These are phyloP conservation scores for Cladosporium austrohemisphaericum DNA, from an alignment of 2,329 filamentous ascomycete species.

Conservation along the genomic window DNA sequence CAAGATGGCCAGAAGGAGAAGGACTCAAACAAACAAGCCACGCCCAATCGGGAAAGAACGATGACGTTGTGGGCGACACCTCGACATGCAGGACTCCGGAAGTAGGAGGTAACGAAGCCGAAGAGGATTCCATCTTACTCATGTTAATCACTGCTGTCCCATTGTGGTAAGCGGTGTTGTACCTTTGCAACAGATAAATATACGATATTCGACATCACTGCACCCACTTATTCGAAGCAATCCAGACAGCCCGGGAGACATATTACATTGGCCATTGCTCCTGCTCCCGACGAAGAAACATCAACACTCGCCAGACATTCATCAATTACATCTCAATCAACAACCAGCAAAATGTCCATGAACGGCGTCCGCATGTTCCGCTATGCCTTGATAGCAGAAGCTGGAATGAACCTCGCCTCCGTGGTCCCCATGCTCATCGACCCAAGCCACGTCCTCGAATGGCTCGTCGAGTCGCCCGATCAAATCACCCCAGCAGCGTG, in stretches of 20 bases:
- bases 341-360: slow-evolving; percentile 9
- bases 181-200: too few species aligned
- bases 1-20: slow-evolving; percentile 4
- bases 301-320: background rate
- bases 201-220: background rate
- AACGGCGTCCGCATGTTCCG: slow-evolving; percentile 24
- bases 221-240: too few species aligned
- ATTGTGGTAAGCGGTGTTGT: too few species aligned
- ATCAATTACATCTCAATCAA: slow-evolving; percentile 4
- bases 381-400: slow-evolving; percentile 27
- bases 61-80: too few species aligned
- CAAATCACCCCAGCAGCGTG: slow-evolving; percentile 24
- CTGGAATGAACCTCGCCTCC: slow-evolving; percentile 23
- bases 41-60: background rate
- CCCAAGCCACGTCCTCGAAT: slow-evolving; percentile 23
- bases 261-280: too few species aligned
- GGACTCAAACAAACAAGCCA: background rate
- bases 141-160: too few species aligned
- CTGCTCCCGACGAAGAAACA: too few species aligned
- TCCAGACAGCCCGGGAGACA: background rate
- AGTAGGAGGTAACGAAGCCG: too few species aligned
- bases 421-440: slow-evolving; percentile 22
- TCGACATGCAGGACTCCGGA: too few species aligned
- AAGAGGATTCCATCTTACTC: too few species aligned
- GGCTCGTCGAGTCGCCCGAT: slow-evolving; percentile 21